These are phyloP conservation scores for Neurospora discreta DNA, from an alignment of 495 filamentous ascomycete genomes.

Conservation along the genomic window DNA sequence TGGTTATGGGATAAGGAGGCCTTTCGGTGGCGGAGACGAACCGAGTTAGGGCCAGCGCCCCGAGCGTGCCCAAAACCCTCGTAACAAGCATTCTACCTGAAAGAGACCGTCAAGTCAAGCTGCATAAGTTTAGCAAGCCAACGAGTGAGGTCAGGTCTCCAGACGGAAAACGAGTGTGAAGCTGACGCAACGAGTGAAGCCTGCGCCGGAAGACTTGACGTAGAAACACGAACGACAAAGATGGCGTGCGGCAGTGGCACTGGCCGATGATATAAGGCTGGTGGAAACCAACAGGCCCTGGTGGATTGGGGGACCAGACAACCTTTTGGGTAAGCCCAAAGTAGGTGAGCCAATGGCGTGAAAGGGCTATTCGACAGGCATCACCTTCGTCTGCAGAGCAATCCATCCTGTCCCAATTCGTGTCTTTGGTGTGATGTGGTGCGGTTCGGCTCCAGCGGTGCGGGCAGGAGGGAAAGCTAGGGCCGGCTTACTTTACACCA, in stretches of 20 bases:
- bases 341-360: slow-evolving; percentile 14
- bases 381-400: not conserved
- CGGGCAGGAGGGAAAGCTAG: not conserved
- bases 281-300: not conserved
- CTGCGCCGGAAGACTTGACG: slow-evolving; percentile 7
- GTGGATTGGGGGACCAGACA: not conserved
- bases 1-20: slow-evolving; percentile 5
- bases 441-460: not conserved
- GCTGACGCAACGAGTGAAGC: slow-evolving; percentile 13
- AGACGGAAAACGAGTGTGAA: slow-evolving; percentile 11
- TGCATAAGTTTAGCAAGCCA: slow-evolving; percentile 3
- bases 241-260: slow-evolving; percentile 9
- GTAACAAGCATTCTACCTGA: slow-evolving; percentile 16
- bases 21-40: slow-evolving; percentile 6
- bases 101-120: slow-evolving; percentile 3
- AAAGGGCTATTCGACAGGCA: slow-evolving; percentile 7
- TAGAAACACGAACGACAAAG: slow-evolving; percentile 1
- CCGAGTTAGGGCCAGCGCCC: slow-evolving; percentile 15
- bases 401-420: not conserved
- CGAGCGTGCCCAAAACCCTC: slow-evolving; percentile 16
- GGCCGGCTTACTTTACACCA: not conserved
- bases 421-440: not conserved
- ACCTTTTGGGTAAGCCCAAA: not conserved
- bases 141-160: slow-evolving; percentile 7
- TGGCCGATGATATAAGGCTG: slow-evolving; percentile 21